Base-by-base conservation (phyloP, 2,329 filamentous ascomycete species). In the Paraphaeosphaeria minitans region DNA sequence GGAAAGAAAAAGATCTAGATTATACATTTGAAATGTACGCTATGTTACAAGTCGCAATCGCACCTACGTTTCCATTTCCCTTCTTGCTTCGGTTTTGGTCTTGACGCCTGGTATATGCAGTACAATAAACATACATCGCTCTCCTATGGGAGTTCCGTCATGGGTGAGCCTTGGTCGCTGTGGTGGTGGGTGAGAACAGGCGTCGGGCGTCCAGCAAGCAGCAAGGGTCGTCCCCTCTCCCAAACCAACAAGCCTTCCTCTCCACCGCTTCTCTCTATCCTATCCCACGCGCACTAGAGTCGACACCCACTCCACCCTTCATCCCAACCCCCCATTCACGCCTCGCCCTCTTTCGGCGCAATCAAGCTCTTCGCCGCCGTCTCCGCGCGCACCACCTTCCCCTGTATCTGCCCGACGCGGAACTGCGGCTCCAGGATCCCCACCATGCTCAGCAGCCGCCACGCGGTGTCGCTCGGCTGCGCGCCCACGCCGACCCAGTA, bases 401-500 rank as follows among this genome's bases (percentile, higher is more conserved):
- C 67, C 55, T 73, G 67, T 4, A 77, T 66, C 60, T 77, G 63
- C 0, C 63, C 64, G 9, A 77, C 63, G 33, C 75, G 66, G 52
- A 72, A 78, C 56, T 72, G 67, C 3, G 75, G 75, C 59, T 78
- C 75, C 19, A 78, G 61, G 37, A 78, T 73, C 31, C 75, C 75
- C 31, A 76, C 92, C 91, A 97, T 89, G 56, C 85, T 86, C 68
- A 99, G 81, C 69, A 98, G 78, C 74, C 92, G 85, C 93, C 93
- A 97, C 37, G 90, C 91, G 3, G 91, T 88, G 67, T 97, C 92
- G 62, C 90, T 93, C 10, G 95, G 95, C 80, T 99, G 95, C 56
- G 95, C 95, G 0, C 95, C 95, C 3, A 98, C 94, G 75, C 95
- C 95, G 37, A 99, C 84, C 95, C 95, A 99, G 81, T 99, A 99